Base-by-base conservation (phyloP, 495 filamentous ascomycete genomes). In the Hyaloscypha finlandica region DNA sequence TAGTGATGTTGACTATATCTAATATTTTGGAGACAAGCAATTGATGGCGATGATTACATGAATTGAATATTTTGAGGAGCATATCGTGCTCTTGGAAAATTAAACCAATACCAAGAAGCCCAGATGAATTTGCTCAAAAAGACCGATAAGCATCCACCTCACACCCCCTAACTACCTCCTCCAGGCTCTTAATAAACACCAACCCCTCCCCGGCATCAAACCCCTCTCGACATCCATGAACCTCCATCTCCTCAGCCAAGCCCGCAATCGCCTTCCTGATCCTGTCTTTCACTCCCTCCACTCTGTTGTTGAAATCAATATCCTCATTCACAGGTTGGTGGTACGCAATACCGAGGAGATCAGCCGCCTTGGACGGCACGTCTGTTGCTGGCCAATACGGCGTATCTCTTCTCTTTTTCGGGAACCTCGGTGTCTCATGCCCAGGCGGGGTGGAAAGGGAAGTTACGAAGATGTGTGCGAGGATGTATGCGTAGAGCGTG, bases 401-500 rank as follows among this genome's bases (percentile, higher is more conserved):
- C 37, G 59, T 63, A 42, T 62, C 52, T 3, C 52, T 32, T 37
- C 60, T 57, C 32, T 48, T 63, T 32, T 55, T 33, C 37, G 59
- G 19, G 20, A 33, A 20, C 12, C 16, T 5, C 1, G 51, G 33
- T 11, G 29, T 29, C 5, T 56, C 39, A 3, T 48, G 4, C 58
- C 56, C 25, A 22, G 6, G 37, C 2, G 63, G 58, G 4, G 39
- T 25, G 31, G 76, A 78, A 30, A 83, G 68, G 8, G 79, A 81
- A 64, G 80, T 74, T 32, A 89, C 74, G 72, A 88, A 88, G 68
- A 89, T 89, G 63, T 84, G 85, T 0, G 85, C 87, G 22, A 90
- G 78, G 25, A 90, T 69, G 48, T 87, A 83, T 2, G 87, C 87
- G 64, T 88, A 90, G n/a, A 90, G 80, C 6, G 85, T 81, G 56